Evolutionary conservation across 345 rosid species (phyloP).

Genomic region (Populus euphratica): DNA sequence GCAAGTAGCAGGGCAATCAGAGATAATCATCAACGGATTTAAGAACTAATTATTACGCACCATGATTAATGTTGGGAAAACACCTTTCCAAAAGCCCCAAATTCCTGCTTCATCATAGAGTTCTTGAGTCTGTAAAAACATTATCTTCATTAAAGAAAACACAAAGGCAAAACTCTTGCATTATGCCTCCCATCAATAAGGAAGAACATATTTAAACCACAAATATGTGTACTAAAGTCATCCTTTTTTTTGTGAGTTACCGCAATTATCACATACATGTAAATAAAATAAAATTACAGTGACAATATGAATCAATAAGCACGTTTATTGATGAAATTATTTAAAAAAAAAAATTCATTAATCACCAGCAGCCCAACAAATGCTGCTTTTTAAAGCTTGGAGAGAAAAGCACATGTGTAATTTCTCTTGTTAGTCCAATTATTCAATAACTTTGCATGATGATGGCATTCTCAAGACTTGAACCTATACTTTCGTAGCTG

Average conservation of each 20-base stretch:
- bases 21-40: constrained; percentile 18
- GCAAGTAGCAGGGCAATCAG: constrained; percentile 30
- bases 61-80: constrained; percentile 89
- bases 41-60: constrained; percentile 46
- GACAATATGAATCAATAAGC: neutral
- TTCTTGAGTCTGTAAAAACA: constrained; percentile 66
- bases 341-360: neutral
- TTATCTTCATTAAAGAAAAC: constrained; percentile 9
- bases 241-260: neutral
- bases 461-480: neutral
- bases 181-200: neutral
- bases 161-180: neutral
- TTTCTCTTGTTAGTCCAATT: neutral
- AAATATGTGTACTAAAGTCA: neutral
- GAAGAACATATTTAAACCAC: neutral
- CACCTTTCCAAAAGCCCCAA: constrained; percentile 94
- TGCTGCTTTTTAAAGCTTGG: neutral
- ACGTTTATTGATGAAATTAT: neutral
- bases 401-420: neutral
- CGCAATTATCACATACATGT: neutral
- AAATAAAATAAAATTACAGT: neutral
- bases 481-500: neutral
- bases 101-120: constrained; percentile 81
- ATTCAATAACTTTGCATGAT: neutral
- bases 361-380: neutral